These are phyloP conservation scores for Casuarina equisetifolia DNA, from an alignment of 306 rosid species.

Conservation along the genomic window DNA sequence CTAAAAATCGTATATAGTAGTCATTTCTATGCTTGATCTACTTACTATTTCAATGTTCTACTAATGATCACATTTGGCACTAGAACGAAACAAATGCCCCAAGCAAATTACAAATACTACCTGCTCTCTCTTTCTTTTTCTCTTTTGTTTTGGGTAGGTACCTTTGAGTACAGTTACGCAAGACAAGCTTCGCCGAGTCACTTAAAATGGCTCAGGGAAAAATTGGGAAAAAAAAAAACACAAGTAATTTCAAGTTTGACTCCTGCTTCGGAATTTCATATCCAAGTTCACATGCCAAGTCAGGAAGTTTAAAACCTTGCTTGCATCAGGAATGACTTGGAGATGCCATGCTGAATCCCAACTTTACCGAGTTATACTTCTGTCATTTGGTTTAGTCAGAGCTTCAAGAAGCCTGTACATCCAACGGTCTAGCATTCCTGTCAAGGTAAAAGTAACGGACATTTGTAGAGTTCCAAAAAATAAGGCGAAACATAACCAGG, in stretches of 20 bases:
- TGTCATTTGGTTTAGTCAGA: constrained; percentile 63
- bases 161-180: not conserved
- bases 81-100: too few species aligned
- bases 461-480: constrained; percentile 4
- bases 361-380: constrained; percentile 45
- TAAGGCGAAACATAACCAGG: not conserved
- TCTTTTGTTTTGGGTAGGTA: too few species aligned
- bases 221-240: not conserved
- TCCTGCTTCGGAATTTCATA: constrained; percentile 13
- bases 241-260: constrained; percentile 10
- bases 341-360: constrained; percentile 1
- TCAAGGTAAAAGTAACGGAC: constrained; percentile 6
- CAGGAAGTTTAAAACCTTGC: not conserved
- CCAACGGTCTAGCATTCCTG: constrained; percentile 98
- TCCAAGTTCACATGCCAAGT: constrained; percentile 14
- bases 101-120: too few species aligned
- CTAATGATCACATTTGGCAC: too few species aligned
- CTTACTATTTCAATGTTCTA: not conserved
- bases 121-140: not conserved
- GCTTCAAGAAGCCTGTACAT: constrained; percentile 81
- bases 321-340: constrained; percentile 12
- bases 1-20: too few species aligned
- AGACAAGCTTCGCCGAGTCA: not conserved
- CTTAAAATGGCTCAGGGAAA: not conserved
- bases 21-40: too few species aligned